Evolutionary conservation across 495 filamentous ascomycete genomes (phyloP), one percentile per base, ranked within the genome.

Genomic region (Aspergillus sparsus): DNA sequence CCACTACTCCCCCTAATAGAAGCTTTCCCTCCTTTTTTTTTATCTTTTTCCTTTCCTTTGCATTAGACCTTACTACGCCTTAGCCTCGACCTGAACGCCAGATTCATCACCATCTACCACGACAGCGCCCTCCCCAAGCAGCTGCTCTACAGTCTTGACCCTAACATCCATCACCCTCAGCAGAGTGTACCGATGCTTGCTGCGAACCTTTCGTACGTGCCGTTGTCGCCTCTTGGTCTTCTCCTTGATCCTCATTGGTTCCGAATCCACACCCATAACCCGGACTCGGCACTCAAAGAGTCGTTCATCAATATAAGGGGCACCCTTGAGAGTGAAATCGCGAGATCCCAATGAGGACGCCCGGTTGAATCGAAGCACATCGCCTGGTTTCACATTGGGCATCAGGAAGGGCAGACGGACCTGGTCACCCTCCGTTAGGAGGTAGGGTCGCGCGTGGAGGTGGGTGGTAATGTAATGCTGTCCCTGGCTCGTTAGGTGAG

Each of bases 341-440:
- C 94, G 83, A 49, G 88, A 92, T 6, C 94, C 94, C 10, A 98
- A 68, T 27, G 83, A 77, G 7, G 81, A 83, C 16, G 91, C 94
- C 21, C 90, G 85, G 74, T 96, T 92, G 49, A 98, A 83, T 13
- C 93, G 89, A 47, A 98, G 77, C 37, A 91, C 73, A 67, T 97
- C 92, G 1, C 94, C 94, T 0, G 91, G 85, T 53, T 81, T 75
- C 2, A 95, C 93, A 32, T 84, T 85, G 31, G 88, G 87, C 89
- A 98, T 92, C 63, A 84, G 84, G 82, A 98, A 98, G n/a, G 94
- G 95, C 44, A 98, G 85, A n/a, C 91, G 90, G 2, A 98, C 64
- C 41, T 81, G 82, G 71, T 98, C 94, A 61, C 94, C 95, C 36
- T 74, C 76, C 0, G 92, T 98, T 62, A 98, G 83, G 6, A 98